phyloP scores from a whole-genome alignment of 2,329 filamentous ascomycete species.

The Epichloe scottii region DNA sequence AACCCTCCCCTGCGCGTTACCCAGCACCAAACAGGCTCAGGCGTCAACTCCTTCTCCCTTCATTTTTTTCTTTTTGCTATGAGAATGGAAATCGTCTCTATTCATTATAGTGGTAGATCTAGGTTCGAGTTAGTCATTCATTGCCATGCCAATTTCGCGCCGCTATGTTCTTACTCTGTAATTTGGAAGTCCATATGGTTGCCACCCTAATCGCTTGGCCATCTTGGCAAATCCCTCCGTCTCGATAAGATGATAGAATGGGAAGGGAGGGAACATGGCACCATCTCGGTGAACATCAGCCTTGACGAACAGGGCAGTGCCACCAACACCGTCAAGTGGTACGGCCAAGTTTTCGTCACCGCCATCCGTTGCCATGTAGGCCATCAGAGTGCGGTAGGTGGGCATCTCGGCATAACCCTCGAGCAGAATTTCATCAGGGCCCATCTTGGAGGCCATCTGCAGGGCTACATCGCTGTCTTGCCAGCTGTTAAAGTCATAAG shows the following conservation, averaged over 20 bases:
- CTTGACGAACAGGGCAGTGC: constrained; percentile 85
- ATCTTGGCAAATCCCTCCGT: constrained; percentile 98
- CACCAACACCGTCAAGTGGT: constrained; percentile 82
- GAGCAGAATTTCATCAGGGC: constrained; percentile 78
- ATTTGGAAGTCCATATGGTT: constrained; percentile 80
- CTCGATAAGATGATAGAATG: constrained; percentile 95
- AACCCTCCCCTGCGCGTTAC: neutral
- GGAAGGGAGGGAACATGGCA: constrained; percentile 94
- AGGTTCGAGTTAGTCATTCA: constrained; percentile 5
- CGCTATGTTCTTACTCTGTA: constrained; percentile 62
- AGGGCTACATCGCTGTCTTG: constrained; percentile 74
- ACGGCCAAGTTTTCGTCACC: constrained; percentile 51
- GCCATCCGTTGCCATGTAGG: constrained; percentile 53
- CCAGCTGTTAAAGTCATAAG: constrained; percentile 98
- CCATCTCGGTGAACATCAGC: constrained; percentile 94
- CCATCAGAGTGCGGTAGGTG: constrained; percentile 87
- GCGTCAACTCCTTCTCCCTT: neutral
- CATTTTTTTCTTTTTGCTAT: neutral
- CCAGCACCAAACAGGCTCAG: neutral
- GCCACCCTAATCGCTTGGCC: constrained; percentile 79
- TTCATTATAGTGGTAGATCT: constrained; percentile 89
- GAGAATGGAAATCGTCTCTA: constrained; percentile 27
- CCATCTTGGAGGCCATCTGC: constrained; percentile 67
- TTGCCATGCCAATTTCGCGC: neutral
- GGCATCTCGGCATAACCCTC: constrained; percentile 91